Evolutionary conservation across 2,329 filamentous ascomycete genomes (phyloP), one percentile per base, ranked within the genome.

Genomic region (Xylaria sp.): DNA sequence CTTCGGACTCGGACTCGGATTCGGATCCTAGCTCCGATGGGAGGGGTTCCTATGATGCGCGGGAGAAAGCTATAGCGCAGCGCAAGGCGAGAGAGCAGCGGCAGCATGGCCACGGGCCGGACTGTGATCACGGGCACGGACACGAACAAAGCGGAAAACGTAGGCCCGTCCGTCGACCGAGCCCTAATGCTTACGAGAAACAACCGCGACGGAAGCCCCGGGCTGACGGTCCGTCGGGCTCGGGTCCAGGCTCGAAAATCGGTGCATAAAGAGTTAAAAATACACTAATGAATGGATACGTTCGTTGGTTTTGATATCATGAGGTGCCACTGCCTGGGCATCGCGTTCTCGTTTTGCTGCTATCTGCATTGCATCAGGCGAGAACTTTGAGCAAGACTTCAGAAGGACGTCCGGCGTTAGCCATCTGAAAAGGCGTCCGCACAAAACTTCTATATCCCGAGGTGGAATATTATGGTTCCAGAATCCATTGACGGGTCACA

Each of bases 171-270:
- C 80, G 87, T 72, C 84, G 83, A 74, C 88, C 90, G 20, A 93
- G 91, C 75, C 92, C 92, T 25, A 95, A 95, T 79, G 92, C 92
- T 1, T 95, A 95, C 76, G 92, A 95, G 80, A 91, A 90, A 79
- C 87, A 93, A 78, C 90, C 90, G 12, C 88, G 87, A 77, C 83
- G 84, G 34, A 87, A 86, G 72, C 77, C 81, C 6, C 81, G 78
- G 39, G 76, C 77, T 8, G 71, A 69, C 41, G 70, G 50, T 2
- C 63, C 61, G 28, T 64, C 66, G 7, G 59, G 62, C 6, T 20
- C 63, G 15, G 23, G 50, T 25, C 32, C 65, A 23, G n/a, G 41
- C 6, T 25, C 57, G 12, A 66, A 39, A 5, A 59, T 25, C 3
- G 25, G 23, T 23, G 53, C 53, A 23, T 68, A 64, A 32, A 18